Evolutionary conservation across 2,329 filamentous ascomycete genomes (phyloP), one percentile per base, ranked within the genome.

Genomic region (Colletotrichum sp.): DNA sequence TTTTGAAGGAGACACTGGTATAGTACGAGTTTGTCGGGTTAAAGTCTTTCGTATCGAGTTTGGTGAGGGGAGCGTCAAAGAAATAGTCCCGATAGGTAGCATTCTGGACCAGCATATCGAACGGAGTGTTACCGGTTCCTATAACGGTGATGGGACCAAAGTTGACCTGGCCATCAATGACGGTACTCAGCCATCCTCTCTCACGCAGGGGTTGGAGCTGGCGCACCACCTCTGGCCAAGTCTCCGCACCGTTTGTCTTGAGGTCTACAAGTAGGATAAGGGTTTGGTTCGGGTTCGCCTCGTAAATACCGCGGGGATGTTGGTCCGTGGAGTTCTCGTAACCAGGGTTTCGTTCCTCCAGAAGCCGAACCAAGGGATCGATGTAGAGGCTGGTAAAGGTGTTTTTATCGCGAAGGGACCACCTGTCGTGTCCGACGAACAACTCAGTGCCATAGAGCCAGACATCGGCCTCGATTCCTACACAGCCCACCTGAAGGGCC

Each of bases 401-500:
- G 33, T 89, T 87, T 68, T 24, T 88, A 87, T 21, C 81, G 79
- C 29, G 87, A 87, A 36, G 94, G 80, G 1, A 88, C 86, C 5
- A 87, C 86, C 82, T 85, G 61, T 89, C 88, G 79, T 95, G 93
- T 5, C 92, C 92, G 57, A 95, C 89, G 58, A 89, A 90, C 8
- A 95, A 85, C 13, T 84, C 82, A 33, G 79, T 80, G 69, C 88
- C 85, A 62, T 87, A 87, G 2, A 90, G 84, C 91, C 91, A 95
- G 27, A 95, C 89, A 78, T 95, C 93, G 4, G 91, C 92, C 82
- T 95, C 93, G 5, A 93, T 86, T 12, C 91, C 89, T 8, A 90
- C 89, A 76, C 90, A 93, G 8, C 91, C 90, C 7, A 88, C 87
- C 9, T 84, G 81, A 2, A 93, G 80, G 27, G 93, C 93, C 13